phyloP scores from a whole-genome alignment of 495 filamentous ascomycete genomes.

The Xylaria palmicola region DNA sequence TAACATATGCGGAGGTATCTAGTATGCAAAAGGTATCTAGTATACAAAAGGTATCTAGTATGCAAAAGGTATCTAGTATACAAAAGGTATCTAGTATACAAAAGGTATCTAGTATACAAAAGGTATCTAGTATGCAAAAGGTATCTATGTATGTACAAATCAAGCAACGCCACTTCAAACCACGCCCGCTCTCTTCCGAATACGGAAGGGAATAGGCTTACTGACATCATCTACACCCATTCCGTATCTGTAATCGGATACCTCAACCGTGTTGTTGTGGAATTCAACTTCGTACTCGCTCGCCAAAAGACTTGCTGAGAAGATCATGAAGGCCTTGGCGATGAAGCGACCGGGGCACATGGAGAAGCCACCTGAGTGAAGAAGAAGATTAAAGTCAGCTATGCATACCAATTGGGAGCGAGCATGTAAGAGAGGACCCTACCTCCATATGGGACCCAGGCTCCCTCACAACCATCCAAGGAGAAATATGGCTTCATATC shows the following conservation, averaged over 20 bases:
- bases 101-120: too few species aligned
- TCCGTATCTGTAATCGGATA: constrained; percentile 5
- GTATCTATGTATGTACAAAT: constrained; percentile 1
- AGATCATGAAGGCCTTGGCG: constrained; percentile 9
- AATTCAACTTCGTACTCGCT: constrained; percentile 11
- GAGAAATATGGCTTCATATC: constrained; percentile 11
- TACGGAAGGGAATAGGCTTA: constrained; percentile 11
- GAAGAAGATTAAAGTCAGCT: not conserved
- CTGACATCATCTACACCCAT: constrained; percentile 12
- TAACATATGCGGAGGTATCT: too few species aligned
- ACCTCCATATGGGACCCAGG: constrained; percentile 14
- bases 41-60: too few species aligned
- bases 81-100: too few species aligned
- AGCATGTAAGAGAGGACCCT: not conserved
- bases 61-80: too few species aligned
- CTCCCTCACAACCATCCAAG: constrained; percentile 4
- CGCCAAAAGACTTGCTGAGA: not conserved
- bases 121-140: not conserved
- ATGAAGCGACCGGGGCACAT: constrained; percentile 13
- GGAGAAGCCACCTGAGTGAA: not conserved
- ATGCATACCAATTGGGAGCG: not conserved
- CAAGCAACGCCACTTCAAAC: not conserved
- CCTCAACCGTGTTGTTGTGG: not conserved
- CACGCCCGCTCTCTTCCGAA: not conserved
- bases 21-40: too few species aligned